A percentile compares a stretch with the other conserved stretches of the same genome.
phyloP scores from a whole-genome alignment of 2,329 filamentous ascomycete species.

The Zarea fungicola region DNA sequence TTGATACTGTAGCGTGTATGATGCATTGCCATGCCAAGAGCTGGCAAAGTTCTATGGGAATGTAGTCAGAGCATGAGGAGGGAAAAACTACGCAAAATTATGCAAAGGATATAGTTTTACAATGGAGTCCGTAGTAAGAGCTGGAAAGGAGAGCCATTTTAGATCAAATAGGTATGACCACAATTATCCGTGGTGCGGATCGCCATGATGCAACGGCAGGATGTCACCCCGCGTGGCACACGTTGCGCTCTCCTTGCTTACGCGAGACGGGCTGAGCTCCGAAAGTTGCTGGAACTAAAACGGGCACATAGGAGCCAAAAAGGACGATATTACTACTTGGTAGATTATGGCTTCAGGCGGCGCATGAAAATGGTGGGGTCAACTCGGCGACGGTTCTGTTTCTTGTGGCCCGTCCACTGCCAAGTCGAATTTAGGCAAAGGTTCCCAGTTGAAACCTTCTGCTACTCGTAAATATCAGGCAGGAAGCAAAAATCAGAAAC shows the following conservation, averaged over 20 bases:
- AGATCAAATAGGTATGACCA: background rate
- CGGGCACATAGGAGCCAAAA: background rate
- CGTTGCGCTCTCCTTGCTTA: background rate
- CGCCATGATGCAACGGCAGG: constrained; percentile 2
- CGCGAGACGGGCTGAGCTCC: background rate
- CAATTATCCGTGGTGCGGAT: background rate
- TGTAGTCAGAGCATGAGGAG: background rate
- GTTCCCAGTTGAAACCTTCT: too few relatives aligned
- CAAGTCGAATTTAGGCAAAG: too few relatives aligned
- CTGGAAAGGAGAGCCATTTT: background rate
- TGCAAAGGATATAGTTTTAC: background rate
- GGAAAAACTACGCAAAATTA: too few relatives aligned
- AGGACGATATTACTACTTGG: background rate
- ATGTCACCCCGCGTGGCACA: background rate
- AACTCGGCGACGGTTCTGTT: too few relatives aligned
- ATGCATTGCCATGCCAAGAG: background rate
- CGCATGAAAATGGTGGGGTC: too few relatives aligned
- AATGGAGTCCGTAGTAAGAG: background rate
- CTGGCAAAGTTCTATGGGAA: background rate
- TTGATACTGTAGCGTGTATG: constrained; percentile 1
- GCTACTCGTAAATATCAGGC: too few relatives aligned
- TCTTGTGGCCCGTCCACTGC: too few relatives aligned
- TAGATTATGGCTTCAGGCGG: too few relatives aligned
- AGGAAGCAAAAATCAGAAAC: too few relatives aligned
- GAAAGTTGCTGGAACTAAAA: background rate